A percentile compares a stretch with the other conserved stretches of the same genome.
Conservation (phyloP, 352 stramenopile genomes). For the Blastocystis sp. region DNA sequence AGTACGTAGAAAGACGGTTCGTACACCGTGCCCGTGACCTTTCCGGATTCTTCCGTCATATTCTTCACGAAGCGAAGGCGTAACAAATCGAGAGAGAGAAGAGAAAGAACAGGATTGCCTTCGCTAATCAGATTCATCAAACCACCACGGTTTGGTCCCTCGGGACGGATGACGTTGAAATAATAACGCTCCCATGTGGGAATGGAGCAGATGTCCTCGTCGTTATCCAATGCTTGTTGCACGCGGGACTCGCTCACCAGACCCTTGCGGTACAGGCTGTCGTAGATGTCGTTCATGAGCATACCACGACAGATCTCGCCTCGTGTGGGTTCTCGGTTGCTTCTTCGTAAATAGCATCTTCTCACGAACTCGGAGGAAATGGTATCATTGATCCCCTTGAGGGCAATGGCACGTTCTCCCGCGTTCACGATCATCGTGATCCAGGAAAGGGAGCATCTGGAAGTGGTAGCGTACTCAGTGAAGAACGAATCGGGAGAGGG, state of each 20-base stretch:
- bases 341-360: no score
- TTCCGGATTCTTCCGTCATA: not conserved
- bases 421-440: not conserved
- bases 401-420: not conserved
- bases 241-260: not conserved
- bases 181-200: not conserved
- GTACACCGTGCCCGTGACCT: not conserved
- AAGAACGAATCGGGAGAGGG: not conserved
- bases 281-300: not conserved
- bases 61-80: not conserved
- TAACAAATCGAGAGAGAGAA: slow-evolving; percentile 13
- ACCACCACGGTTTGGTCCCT: slow-evolving; percentile 13
- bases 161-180: not conserved
- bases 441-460: not conserved
- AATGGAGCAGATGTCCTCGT: not conserved
- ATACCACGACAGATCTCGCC: not conserved
- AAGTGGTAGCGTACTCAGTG: not conserved
- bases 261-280: not conserved
- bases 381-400: not conserved
- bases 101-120: not conserved
- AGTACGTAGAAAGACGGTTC: slow-evolving; percentile 33
- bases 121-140: slow-evolving; percentile 42
- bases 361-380: not conserved
- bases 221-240: not conserved
- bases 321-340: no score